Conservation (phyloP, 345 rosid species). For the Eucalyptus camaldulensis region DNA sequence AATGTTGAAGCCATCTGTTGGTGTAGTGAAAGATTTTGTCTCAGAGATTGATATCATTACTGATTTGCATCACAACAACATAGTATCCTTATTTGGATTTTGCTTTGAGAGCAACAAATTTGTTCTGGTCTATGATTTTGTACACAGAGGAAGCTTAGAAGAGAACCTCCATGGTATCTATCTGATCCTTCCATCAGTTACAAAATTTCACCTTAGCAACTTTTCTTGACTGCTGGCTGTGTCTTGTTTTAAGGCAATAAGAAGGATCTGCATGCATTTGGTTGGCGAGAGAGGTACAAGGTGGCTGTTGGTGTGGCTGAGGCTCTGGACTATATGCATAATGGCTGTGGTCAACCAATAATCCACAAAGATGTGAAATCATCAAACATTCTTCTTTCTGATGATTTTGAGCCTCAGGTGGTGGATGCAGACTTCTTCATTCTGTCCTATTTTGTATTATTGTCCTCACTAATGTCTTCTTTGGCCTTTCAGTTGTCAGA, state of each 20-base stretch:
- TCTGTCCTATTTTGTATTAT: neutral
- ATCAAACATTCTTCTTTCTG: slow-evolving; percentile 81
- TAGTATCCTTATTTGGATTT: slow-evolving; percentile 75
- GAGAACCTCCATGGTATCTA: slow-evolving; percentile 76
- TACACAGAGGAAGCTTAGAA: slow-evolving; percentile 94
- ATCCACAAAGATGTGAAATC: slow-evolving; percentile 95
- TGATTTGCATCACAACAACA: slow-evolving; percentile 62
- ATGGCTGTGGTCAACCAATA: slow-evolving; percentile 46
- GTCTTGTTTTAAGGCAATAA: slow-evolving; percentile 32
- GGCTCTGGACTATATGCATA: slow-evolving; percentile 85
- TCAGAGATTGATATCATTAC: slow-evolving; percentile 79
- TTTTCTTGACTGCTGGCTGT: neutral
- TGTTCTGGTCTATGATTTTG: slow-evolving; percentile 66
- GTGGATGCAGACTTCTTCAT: neutral
- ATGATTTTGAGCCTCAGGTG: slow-evolving; percentile 96
- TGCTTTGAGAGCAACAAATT: slow-evolving; percentile 63
- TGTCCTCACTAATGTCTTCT: neutral
- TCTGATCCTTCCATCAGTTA: neutral
- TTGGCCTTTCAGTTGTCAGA: slow-evolving; percentile 71
- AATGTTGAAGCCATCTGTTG: slow-evolving; percentile 60
- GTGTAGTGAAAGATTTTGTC: slow-evolving; percentile 57
- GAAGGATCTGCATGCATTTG: slow-evolving; percentile 42
- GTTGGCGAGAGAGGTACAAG: slow-evolving; percentile 77
- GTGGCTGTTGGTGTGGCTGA: slow-evolving; percentile 87
- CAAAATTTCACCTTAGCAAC: neutral